Conservation (phyloP, 1,284 basidiomycete genomes). For the Pseudozyma flocculosa region DNA sequence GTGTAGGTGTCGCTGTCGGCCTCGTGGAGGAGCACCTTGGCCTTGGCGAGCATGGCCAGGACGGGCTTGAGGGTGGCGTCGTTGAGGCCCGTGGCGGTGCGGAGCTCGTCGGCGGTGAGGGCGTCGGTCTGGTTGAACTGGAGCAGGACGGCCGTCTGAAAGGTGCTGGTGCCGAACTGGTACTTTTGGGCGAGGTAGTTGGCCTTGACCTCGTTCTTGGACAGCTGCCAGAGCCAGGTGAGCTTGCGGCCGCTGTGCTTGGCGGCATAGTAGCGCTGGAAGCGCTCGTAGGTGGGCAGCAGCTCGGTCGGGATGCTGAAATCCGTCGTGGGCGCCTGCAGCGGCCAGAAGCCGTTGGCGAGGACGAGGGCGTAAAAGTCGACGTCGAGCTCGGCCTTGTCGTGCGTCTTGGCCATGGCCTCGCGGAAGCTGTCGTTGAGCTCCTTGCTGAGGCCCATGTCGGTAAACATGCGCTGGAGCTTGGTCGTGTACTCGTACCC, state of each 20-base stretch:
- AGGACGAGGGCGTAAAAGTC: constrained; percentile 92
- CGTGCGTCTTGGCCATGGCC: constrained; percentile 79
- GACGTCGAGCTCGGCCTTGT: constrained; percentile 61
- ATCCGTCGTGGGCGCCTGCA: constrained; percentile 78
- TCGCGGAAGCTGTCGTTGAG: constrained; percentile 96
- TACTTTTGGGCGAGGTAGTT: constrained; percentile 92
- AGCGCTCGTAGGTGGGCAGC: constrained; percentile 81
- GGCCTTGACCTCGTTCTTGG: constrained; percentile 90
- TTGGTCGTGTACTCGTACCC: constrained; percentile 99
- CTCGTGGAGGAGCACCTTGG: constrained; percentile 69
- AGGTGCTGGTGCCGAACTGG: constrained; percentile 90
- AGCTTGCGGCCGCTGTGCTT: constrained; percentile 94
- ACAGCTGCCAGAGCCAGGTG: constrained; percentile 97
- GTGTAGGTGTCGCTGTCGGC: constrained; percentile 72
- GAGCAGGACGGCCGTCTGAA: constrained; percentile 89
- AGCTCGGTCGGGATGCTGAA: constrained; percentile 89
- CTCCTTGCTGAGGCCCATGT: constrained; percentile 94
- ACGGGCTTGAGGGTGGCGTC: constrained; percentile 84
- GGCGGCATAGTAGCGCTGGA: constrained; percentile 88
- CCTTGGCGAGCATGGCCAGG: constrained; percentile 79
- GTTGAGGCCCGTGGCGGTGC: constrained; percentile 77
- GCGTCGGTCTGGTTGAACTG: constrained; percentile 89
- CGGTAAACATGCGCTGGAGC: constrained; percentile 97
- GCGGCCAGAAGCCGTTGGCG: constrained; percentile 94
- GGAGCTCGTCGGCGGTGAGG: constrained; percentile 76